Evolutionary conservation across 2,329 filamentous ascomycete genomes (phyloP).

Genomic region (Ophiocordyceps camponoti-rufipedis): DNA sequence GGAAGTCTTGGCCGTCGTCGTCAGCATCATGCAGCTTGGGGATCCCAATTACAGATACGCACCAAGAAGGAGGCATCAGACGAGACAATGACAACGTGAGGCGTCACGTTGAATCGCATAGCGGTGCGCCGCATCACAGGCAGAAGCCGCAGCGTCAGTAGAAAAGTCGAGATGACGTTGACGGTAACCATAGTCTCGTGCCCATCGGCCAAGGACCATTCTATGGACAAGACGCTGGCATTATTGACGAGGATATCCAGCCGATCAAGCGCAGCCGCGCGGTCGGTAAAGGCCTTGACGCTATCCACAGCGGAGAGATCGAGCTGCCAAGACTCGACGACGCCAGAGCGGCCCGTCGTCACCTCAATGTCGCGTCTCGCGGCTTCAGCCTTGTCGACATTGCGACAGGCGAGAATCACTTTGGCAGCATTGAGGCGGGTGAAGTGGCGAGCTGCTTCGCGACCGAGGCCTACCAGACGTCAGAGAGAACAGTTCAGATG

Average conservation of each 20-base stretch:
- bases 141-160: conserved; percentile 24
- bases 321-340: conserved; percentile 24
- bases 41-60: neutral
- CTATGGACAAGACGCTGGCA: conserved; percentile 10
- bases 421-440: conserved; percentile 17
- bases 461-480: conserved; percentile 16
- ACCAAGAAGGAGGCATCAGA: conserved; percentile 14
- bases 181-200: conserved; percentile 24
- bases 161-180: conserved; percentile 27
- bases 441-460: conserved; percentile 22
- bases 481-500: neutral
- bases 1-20: conserved; percentile 7
- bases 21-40: no score
- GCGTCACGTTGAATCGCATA: conserved; percentile 11
- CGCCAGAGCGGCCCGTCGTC: conserved; percentile 6
- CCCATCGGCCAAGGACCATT: conserved; percentile 14
- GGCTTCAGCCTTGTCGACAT: conserved; percentile 18
- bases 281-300: conserved; percentile 16
- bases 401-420: conserved; percentile 24
- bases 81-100: conserved; percentile 19
- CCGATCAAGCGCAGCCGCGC: conserved; percentile 14
- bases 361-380: conserved; percentile 19
- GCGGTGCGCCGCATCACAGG: conserved; percentile 21
- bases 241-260: conserved; percentile 25
- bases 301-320: conserved; percentile 21